Evolutionary conservation across 2,329 filamentous ascomycete genomes (phyloP), one percentile per base, ranked within the genome.

Genomic region (Pyrenophora teres): DNA sequence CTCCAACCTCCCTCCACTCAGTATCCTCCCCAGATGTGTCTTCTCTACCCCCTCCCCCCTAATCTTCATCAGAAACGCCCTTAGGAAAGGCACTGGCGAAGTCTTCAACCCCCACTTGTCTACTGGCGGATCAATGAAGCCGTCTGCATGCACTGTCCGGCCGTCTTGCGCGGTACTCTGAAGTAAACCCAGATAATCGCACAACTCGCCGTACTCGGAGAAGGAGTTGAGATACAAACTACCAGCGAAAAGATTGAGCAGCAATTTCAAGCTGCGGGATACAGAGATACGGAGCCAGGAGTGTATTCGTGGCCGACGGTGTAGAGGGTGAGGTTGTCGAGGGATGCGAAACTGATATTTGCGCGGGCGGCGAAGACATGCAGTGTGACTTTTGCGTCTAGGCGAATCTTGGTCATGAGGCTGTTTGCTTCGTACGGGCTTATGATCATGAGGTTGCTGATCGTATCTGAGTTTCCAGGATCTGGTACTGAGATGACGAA

Each of bases 181-280:
- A 0, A 75, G 68, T 0, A 88, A 62, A 0, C 84, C 81, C 0
- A 89, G 70, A 35, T 78, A 79, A 1, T 74, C 64, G 52, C 84
- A 87, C 0, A 80, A 63, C 1, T 73, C 65, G 0, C 66, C 56
- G 54, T 90, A 91, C 46, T 88, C 80, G 0, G 72, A 51, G 37
- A 77, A 82, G 0, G 76, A 78, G 0, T 65, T 68, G 8, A 90
- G 74, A 58, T 90, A 90, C 0, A 90, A 75, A 47, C 88, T 85
- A 0, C 87, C 88, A 0, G 88, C 77, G 47, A 91, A 90, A 0
- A 90, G 70, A 37, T 87, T 87, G 0, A 90, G 76, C 49, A 83
- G 76, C 0, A 76, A 70, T 0, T 73, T 66, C 0, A 82, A 62
- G 0, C 48, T 63, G 8, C 60, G 65, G 19, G 19, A 21, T 21